phyloP scores from a whole-genome alignment of 2,329 filamentous ascomycete species.

The Verticillium albo-atrum region DNA sequence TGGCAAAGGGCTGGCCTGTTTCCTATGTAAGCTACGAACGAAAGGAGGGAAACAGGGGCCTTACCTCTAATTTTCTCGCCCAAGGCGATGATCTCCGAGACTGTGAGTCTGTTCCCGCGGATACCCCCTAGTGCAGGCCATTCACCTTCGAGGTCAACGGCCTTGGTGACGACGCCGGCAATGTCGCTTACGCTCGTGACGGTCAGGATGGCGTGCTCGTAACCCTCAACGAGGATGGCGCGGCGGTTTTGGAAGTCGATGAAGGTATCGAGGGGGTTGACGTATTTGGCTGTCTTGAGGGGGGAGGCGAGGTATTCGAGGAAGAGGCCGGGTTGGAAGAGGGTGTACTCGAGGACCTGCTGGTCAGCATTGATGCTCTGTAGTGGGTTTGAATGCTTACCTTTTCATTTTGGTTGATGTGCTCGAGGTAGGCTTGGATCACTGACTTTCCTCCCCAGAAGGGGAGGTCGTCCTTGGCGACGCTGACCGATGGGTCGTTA shows the following conservation, averaged over 20 bases:
- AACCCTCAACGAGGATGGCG: conserved; percentile 35
- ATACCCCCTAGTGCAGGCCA: conserved; percentile 36
- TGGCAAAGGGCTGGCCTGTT: conserved; percentile 1
- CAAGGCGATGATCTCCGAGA: conserved; percentile 23
- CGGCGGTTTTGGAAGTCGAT: conserved; percentile 31
- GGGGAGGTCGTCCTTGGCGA: conserved; percentile 9
- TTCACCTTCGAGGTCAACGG: conserved; percentile 31
- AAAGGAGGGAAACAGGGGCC: background rate
- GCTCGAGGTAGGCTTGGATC: conserved; percentile 32
- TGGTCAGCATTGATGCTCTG: background rate
- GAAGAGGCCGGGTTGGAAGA: conserved; percentile 46
- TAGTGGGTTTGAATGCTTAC: conserved; percentile 12
- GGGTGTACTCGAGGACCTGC: conserved; percentile 41
- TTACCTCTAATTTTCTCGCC: conserved; percentile 29
- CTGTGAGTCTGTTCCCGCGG: conserved; percentile 22
- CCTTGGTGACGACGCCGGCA: conserved; percentile 26
- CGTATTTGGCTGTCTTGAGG: conserved; percentile 29
- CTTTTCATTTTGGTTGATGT: conserved; percentile 34
- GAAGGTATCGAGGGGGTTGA: conserved; percentile 24
- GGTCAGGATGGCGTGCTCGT: conserved; percentile 21
- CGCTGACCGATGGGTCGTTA: background rate
- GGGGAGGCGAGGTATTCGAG: conserved; percentile 44
- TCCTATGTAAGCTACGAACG: background rate
- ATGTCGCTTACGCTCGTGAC: conserved; percentile 30
- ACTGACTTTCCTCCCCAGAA: conserved; percentile 35